These are phyloP conservation scores for Leccinum angustisporum DNA, from an alignment of 1,284 basidiomycete species.

Conservation along the genomic window DNA sequence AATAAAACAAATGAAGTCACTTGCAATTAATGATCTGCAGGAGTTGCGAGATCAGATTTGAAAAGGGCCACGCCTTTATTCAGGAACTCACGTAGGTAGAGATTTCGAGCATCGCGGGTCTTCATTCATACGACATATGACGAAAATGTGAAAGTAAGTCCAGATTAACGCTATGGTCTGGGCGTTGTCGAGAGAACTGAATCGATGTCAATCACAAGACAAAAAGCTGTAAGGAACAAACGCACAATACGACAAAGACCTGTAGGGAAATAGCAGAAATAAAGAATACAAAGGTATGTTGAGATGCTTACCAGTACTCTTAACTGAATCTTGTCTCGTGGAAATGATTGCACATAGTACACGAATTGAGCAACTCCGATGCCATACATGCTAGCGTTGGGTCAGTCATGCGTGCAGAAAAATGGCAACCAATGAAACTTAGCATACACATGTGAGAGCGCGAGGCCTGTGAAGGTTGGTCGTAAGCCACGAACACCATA, in stretches of 20 bases:
- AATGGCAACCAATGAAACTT: neutral
- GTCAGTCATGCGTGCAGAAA: neutral
- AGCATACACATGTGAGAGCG: conserved; percentile 1
- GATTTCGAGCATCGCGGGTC: neutral
- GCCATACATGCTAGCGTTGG: conserved; percentile 12
- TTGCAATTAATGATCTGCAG: conserved; percentile 11
- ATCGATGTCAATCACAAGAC: conserved; percentile 3
- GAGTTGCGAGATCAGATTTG: neutral
- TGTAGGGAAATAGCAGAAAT: neutral
- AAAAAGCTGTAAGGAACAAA: no score
- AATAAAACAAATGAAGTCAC: neutral
- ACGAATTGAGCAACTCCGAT: conserved; percentile 15
- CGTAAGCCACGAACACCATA: neutral
- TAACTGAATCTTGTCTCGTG: conserved; percentile 11
- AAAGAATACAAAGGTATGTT: neutral
- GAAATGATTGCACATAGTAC: conserved; percentile 22
- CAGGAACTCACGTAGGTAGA: conserved; percentile 16
- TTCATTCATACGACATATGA: conserved; percentile 8
- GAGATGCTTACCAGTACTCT: conserved; percentile 10
- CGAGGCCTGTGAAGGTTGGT: conserved; percentile 1
- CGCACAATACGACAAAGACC: conserved; percentile 16
- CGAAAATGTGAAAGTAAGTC: conserved; percentile 1
- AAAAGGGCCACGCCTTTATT: neutral
- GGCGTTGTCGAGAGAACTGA: conserved; percentile 11
- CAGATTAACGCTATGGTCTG: neutral